Percentiles rank a stretch among this genome's conserved stretches.
phyloP scores from a whole-genome alignment of 805 yeast genomes.

The Teunomyces tritomae region DNA sequence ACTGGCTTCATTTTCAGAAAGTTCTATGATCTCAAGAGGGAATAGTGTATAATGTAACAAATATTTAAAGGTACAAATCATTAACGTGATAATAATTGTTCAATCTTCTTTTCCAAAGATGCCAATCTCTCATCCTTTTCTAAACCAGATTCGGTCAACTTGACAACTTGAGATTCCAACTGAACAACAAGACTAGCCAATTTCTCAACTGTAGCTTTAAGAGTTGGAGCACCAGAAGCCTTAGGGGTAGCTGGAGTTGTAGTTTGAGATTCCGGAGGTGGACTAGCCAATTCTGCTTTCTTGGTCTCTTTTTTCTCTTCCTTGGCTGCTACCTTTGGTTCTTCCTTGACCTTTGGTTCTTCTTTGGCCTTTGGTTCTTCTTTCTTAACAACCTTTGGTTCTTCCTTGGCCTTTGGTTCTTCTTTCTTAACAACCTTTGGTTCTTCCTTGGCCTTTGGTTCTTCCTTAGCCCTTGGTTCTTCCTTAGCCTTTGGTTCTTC shows the following conservation, averaged over 20 bases:
- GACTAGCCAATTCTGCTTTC: not conserved
- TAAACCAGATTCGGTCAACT: conserved; percentile 50
- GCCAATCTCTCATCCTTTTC: conserved; percentile 64
- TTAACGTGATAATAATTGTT: conserved; percentile 40
- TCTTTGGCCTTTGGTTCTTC: conserved; percentile 13
- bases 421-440: conserved; percentile 15
- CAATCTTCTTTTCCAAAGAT: conserved; percentile 60
- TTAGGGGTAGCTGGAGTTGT: conserved; percentile 10
- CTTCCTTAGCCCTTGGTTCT: conserved; percentile 1
- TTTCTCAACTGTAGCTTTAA: conserved; percentile 70
- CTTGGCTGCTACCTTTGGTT: conserved; percentile 6
- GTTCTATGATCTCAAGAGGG: conserved; percentile 54
- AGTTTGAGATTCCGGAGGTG: conserved; percentile 11
- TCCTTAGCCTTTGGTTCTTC: not conserved
- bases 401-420: conserved; percentile 10
- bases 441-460: conserved; percentile 9
- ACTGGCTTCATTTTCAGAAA: conserved; percentile 69
- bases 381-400: conserved; percentile 18
- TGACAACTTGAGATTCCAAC: conserved; percentile 55
- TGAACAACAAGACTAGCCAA: conserved; percentile 55
- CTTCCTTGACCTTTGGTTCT: conserved; percentile 6
- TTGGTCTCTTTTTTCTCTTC: not conserved
- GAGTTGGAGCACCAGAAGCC: conserved; percentile 49
- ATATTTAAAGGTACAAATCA: not conserved
- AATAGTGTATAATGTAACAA: conserved; percentile 3